Evolutionary conservation across 176 grass and related monocot genomes (phyloP), one percentile per base, ranked within the genome.

Genomic region (Secale cereale): DNA sequence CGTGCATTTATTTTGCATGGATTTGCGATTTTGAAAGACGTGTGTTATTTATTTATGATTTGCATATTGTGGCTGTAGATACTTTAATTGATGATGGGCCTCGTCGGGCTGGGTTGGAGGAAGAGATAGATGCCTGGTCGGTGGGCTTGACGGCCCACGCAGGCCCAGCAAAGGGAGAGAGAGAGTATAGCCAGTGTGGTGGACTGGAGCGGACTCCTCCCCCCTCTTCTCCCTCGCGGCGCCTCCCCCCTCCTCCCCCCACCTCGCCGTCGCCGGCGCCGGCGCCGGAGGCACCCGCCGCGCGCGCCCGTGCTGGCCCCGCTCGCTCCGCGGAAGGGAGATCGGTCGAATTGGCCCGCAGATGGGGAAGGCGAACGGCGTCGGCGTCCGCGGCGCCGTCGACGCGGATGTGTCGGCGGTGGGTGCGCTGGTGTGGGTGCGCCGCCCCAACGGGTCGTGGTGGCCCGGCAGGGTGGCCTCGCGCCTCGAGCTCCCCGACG

Each of bases 401-500:
- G 83, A 20, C 56, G 66, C 65, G 39, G 89, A 94, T 86, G 80
- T 85, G 27, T 59, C 76, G 7, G 63, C 83, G 46, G 84, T 74
- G 57, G 92, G 89, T 10, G 78, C 84, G 20, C 86, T 94, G 31
- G 89, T 94, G 43, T 94, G 92, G 92, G 84, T 94, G 57, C 89
- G 92, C 23, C 86, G 92, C 57, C 84, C 86, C 40, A 91, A 91
- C 81, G 89, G 92, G 13, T 48, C 87, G 14, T 94, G 92, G 92
- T 94, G 92, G 92, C 92, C 92, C 13, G 90, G 92, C 36, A 71
- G 90, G 40, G 83, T 94, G 30, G 79, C 91, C 25, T 81, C 84
- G 13, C 92, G 72, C 22, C 40, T 65, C 1, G 89, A 94, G 32
- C 63, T 94, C 32, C 86, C 87, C 65, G 84, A 46, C 8, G 82